These are phyloP conservation scores for Nicotiana tabacum DNA, from an alignment of 257 asterid species.

Conservation along the genomic window DNA sequence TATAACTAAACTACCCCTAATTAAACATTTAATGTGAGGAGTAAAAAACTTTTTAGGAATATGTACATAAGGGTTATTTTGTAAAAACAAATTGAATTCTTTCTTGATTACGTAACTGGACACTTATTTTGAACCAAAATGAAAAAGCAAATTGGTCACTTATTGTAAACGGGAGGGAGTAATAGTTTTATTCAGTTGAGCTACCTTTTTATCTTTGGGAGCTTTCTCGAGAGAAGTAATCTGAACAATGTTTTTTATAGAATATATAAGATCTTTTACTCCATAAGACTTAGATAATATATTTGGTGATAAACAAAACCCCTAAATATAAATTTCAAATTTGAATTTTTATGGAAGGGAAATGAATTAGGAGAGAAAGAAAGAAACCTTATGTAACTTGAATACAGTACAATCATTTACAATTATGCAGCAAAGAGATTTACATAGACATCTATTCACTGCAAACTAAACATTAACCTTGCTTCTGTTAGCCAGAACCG, in stretches of 20 bases:
- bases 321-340: background rate
- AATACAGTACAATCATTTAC: background rate
- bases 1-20: no score
- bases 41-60: no score
- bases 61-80: no score
- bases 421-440: background rate
- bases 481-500: slow-evolving; percentile 25
- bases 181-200: background rate
- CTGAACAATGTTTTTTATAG: background rate
- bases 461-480: background rate
- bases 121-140: no score
- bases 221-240: background rate
- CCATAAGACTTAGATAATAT: background rate
- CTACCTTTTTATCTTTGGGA: background rate
- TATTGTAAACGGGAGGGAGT: no score
- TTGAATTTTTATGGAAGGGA: background rate
- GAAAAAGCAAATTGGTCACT: no score
- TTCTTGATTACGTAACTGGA: no score
- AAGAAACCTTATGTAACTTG: background rate
- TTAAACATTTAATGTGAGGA: no score
- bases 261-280: background rate
- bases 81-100: no score
- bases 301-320: background rate
- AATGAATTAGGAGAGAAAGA: background rate
- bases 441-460: background rate